Conservation (phyloP, 805 yeast genomes). For the Yarrowia sp. region DNA sequence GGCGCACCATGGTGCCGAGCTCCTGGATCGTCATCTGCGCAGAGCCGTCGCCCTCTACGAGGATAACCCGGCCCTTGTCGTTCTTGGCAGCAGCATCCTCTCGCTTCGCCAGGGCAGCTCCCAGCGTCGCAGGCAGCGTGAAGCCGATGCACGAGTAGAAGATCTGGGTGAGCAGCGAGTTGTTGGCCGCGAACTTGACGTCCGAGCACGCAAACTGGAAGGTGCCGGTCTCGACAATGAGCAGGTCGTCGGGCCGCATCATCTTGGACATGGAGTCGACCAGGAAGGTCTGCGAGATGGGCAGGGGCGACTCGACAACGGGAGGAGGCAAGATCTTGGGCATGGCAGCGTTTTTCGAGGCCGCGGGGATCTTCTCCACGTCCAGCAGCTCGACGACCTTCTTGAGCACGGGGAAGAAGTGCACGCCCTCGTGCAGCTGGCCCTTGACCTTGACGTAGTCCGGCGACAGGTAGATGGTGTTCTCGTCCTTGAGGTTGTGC, state of each 20-base stretch:
- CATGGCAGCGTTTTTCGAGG: conserved; percentile 34
- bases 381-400: conserved; percentile 44
- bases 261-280: conserved; percentile 44
- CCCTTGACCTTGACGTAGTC: conserved; percentile 51
- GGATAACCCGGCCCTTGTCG: conserved; percentile 54
- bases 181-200: conserved; percentile 55
- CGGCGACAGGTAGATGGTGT: conserved; percentile 52
- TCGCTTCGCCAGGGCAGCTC: conserved; percentile 69
- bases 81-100: conserved; percentile 35
- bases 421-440: conserved; percentile 43
- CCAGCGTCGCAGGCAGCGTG: conserved; percentile 83
- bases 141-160: conserved; percentile 85
- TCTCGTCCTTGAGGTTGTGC: conserved; percentile 45
- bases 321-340: conserved; percentile 37
- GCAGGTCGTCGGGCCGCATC: conserved; percentile 60
- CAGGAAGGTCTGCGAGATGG: conserved; percentile 46
- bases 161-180: conserved; percentile 55
- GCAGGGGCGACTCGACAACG: conserved; percentile 29
- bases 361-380: conserved; percentile 32
- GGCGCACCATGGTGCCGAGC: conserved; percentile 59
- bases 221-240: conserved; percentile 83
- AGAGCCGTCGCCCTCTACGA: conserved; percentile 89
- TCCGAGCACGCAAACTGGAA: conserved; percentile 76
- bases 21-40: conserved; percentile 95
- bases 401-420: conserved; percentile 52